Base-by-base conservation (phyloP, 768 basidiomycete genomes). In the Psilocybe tampanensis region DNA sequence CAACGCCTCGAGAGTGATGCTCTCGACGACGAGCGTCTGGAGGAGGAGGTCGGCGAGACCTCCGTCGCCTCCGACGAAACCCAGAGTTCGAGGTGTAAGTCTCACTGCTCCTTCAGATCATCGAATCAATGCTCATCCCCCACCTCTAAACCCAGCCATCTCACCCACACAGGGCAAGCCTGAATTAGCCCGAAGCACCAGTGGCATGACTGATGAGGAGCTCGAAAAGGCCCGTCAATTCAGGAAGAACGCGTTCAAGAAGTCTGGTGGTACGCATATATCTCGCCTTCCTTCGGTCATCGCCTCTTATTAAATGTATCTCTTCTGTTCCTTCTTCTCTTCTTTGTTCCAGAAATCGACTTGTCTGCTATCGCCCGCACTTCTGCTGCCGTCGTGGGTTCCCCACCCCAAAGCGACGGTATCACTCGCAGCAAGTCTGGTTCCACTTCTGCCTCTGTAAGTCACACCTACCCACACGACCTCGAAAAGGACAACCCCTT, bases 341-440 rank as follows among this genome's bases (percentile, higher is more conserved):
- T 36, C 22, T 43, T 21, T 34, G 29, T 39, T 12, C 18, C 54
- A 78, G 76, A 72, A 45, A 62, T 80, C 32, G 90, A 94, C 72
- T 81, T 95, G 56, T 79, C 82, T 32, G 78, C 87, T 53, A 95
- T 95, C 65, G 94, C 94, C 13, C 86, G 91, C 64, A 91, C 91
- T 54, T 94, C 92, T 8, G 81, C 80, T 58, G 93, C 87, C 12
- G 83, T 86, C 24, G 85, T 83, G 60, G 74, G 71, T 58, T 88
- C 83, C 60, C 87, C 78, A 36, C 70, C 74, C 44, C 44, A 54
- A 26, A 47, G 44, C 34, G 41, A 52, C 24, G 51, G 24, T 19
- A 29, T 42, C 32, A 11, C 19, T 8, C 45, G 29, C 29, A 29
- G 8, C 47, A 48, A 54, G 47, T 29, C 45, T 19, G 29, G n/a